A percentile compares a stretch with the other conserved stretches of the same genome.
Conservation (phyloP, 1,284 basidiomycete genomes). For the Pterula multifida region DNA sequence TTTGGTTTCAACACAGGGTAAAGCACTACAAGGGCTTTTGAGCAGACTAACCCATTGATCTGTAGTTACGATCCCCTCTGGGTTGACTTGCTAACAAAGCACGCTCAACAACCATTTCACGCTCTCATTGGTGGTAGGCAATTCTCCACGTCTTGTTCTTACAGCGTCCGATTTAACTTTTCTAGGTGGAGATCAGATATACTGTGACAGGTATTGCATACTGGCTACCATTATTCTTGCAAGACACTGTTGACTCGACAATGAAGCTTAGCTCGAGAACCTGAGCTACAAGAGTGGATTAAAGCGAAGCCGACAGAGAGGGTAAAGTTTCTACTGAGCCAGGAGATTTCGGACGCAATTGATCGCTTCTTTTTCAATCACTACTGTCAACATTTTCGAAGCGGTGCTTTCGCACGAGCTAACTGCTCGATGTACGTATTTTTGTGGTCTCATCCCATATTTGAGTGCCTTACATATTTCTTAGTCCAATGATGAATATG, state of each 20-base stretch:
- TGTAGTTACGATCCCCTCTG: conserved; percentile 69
- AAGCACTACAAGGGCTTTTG: background rate
- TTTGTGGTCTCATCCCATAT: conserved; percentile 1
- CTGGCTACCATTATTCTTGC: conserved; percentile 2
- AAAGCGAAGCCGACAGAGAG: conserved; percentile 54
- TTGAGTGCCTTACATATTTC: conserved; percentile 1
- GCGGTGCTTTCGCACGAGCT: conserved; percentile 85
- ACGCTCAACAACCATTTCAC: conserved; percentile 76
- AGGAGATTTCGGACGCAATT: conserved; percentile 69
- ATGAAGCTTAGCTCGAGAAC: conserved; percentile 52
- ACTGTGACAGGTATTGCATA: conserved; percentile 61
- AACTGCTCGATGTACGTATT: conserved; percentile 85
- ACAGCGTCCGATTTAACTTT: background rate
- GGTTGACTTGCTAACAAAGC: conserved; percentile 80
- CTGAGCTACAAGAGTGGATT: conserved; percentile 80
- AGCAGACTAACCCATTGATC: background rate
- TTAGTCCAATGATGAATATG: conserved; percentile 55
- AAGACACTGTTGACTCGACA: background rate
- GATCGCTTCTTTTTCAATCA: conserved; percentile 88
- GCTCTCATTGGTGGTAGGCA: conserved; percentile 78
- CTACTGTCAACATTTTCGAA: conserved; percentile 79
- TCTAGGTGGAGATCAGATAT: conserved; percentile 54
- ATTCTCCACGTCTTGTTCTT: background rate
- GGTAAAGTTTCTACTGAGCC: conserved; percentile 49
- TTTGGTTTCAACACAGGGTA: conserved; percentile 64